Conservation (phyloP, 139 green algal genomes). For the Volvox reticuliferus region DNA sequence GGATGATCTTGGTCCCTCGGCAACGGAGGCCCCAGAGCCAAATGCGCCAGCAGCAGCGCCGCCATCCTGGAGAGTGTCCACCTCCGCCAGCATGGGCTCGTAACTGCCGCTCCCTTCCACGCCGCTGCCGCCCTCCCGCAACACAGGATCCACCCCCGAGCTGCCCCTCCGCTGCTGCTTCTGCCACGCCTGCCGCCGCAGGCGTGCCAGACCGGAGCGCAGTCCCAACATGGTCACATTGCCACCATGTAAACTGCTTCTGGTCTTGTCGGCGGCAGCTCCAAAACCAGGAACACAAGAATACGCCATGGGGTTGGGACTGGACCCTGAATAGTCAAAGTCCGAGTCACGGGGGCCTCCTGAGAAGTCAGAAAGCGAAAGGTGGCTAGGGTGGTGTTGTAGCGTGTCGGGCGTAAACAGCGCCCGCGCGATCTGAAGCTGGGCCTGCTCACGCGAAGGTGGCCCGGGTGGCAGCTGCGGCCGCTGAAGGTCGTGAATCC, state of each 20-base stretch:
- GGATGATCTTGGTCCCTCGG: neutral
- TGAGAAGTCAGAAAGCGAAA: conserved; percentile 11
- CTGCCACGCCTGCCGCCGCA: neutral
- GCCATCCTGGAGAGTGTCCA: neutral
- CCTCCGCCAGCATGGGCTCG: neutral
- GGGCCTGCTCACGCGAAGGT: neutral
- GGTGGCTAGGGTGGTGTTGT: neutral
- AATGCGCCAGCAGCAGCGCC: too few species aligned
- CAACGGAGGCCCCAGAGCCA: too few species aligned
- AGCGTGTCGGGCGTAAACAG: neutral
- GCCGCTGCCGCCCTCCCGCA: neutral
- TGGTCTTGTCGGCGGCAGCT: neutral
- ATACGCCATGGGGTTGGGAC: neutral
- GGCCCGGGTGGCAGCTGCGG: neutral
- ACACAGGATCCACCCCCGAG: neutral
- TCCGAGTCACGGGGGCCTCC: neutral
- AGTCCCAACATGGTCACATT: neutral
- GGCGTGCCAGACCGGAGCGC: neutral
- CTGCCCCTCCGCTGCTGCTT: neutral
- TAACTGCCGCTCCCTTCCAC: neutral
- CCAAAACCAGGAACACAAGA: neutral
- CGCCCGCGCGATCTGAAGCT: neutral
- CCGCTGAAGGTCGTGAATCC: neutral
- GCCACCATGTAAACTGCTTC: neutral
- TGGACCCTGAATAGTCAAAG: neutral